Evolutionary conservation across 768 basidiomycete genomes (phyloP).

Genomic region (Lentinula lateritia): DNA sequence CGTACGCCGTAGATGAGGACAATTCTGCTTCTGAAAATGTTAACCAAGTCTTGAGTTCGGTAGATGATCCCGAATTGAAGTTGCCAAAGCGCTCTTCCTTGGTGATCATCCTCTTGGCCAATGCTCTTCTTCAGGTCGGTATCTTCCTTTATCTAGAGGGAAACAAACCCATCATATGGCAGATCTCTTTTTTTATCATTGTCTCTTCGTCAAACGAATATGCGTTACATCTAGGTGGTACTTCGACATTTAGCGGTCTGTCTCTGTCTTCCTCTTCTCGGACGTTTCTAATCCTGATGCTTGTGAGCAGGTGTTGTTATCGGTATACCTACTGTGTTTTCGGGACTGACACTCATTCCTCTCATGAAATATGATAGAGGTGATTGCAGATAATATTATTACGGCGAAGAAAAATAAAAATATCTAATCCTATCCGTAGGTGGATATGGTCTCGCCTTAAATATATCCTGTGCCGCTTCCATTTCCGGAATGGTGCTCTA

Average conservation of each 20-base stretch:
- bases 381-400: slow-evolving; percentile 13
- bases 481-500: slow-evolving; percentile 57
- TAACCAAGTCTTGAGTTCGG: background rate
- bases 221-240: slow-evolving; percentile 56
- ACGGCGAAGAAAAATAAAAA: background rate
- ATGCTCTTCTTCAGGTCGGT: slow-evolving; percentile 40
- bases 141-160: background rate
- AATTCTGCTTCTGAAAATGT: background rate
- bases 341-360: slow-evolving; percentile 53
- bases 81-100: slow-evolving; percentile 43
- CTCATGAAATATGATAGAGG: slow-evolving; percentile 54
- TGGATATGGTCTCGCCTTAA: slow-evolving; percentile 47
- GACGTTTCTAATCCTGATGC: slow-evolving; percentile 14
- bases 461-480: slow-evolving; percentile 46
- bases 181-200: slow-evolving; percentile 67
- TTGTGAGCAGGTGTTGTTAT: slow-evolving; percentile 35
- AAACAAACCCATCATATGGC: background rate
- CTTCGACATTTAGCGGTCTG: slow-evolving; percentile 47
- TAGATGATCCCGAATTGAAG: slow-evolving; percentile 32
- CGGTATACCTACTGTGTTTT: slow-evolving; percentile 61
- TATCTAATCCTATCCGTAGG: slow-evolving; percentile 28
- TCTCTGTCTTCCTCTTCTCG: slow-evolving; percentile 43
- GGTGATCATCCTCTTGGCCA: slow-evolving; percentile 37
- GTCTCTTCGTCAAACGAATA: slow-evolving; percentile 64
- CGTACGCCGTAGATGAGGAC: background rate